Base-by-base conservation (phyloP, 768 basidiomycete species). In the Russula olivacea region DNA sequence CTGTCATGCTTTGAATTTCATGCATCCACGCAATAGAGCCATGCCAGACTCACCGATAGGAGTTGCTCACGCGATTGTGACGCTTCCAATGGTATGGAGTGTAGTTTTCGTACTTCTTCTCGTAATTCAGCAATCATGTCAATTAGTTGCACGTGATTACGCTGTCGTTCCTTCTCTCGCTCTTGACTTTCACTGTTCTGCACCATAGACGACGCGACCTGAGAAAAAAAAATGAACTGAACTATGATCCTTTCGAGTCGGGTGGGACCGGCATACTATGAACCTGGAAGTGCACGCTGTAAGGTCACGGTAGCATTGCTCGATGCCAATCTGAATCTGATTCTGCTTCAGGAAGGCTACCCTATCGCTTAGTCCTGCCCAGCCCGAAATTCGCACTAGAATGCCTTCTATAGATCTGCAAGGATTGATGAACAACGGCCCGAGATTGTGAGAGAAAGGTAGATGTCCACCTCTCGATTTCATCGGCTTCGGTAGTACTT, bases 321-420 rank as follows among this genome's bases (percentile, higher is more conserved):
- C 74, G 47, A 80, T 74, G 1, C 76, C 78, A 38, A 76, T 70
- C 61, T 74, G 74, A 19, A 80, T 77, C 54, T 77, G 77, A n/a
- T 70, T 61, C 65, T 76, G 77, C 47, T 69, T 69, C 17, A 78
- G 51, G 66, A 79, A 76, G 57, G 25, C 40, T 2, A n/a, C 14
- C 17, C 4, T 15, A 12, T 55, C 19, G 23, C 32, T 4, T 17
- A 60, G 50, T 4, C 8, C 5, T 17, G 30, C 54, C 63, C 63
- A 64, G 12, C 19, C 41, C 10, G n/a, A 21, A 17, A 60, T 48
- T 43, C 49, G 53, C n/a, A n/a, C 12, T 9, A 55, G 49, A 28
- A 64, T 55, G 11, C 14, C 40, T 47, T 60, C 49, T 6, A 64
- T 50, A 1, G 49, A n/a, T 10, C 63, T 64, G 32, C 10, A 10